Base-by-base conservation (phyloP, 257 asterid genomes). In the Gentiana dahurica region DNA sequence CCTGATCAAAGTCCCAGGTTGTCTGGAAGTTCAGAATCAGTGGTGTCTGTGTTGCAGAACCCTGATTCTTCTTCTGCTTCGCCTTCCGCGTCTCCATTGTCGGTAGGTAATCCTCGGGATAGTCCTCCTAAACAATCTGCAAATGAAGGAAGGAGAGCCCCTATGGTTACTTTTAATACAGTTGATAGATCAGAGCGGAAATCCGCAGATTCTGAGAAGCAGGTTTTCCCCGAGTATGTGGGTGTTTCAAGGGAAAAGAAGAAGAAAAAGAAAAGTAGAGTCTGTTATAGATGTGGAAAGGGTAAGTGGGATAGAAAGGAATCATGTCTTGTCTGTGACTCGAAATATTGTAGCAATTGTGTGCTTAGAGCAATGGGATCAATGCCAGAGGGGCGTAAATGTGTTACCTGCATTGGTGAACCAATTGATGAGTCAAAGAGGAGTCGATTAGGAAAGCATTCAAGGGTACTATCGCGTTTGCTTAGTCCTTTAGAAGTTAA, bases 361-460 rank as follows among this genome's bases (percentile, higher is more conserved):
- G 96, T 87, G 79, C 94, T 91, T 4, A 79, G 95, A 69, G 96
- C 96, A 48, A 91, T 90, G 98, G 98, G 98, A 34, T 87, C 98
- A 0, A 90, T 91, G 98, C 96, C 96, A 1, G 98, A 87, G 69
- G 95, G 96, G 63, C 82, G 98, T 4, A 91, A 87, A 66, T 91
- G 98, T 65, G 95, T 91, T 36, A 79, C 92, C 32, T 91, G 98
- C 67, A 85, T 91, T 6, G 83, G 90, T 58, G 89, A 91, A 75
- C 83, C 94, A 5, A 85, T 87, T 65, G 95, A 91, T 54, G 98
- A 91, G 66, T 65, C 75, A 4, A 87, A 83, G 24, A 61, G 98
- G 63, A 65, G 63, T 64, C 81, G 78, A 62, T 66, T 91, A 67
- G 96, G 98, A 2, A 91, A 85, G 66, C 66, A 81, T 49, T 91